Evolutionary conservation across 2,329 filamentous ascomycete species (phyloP).

Genomic region (Cadophora luteo-olivacea): DNA sequence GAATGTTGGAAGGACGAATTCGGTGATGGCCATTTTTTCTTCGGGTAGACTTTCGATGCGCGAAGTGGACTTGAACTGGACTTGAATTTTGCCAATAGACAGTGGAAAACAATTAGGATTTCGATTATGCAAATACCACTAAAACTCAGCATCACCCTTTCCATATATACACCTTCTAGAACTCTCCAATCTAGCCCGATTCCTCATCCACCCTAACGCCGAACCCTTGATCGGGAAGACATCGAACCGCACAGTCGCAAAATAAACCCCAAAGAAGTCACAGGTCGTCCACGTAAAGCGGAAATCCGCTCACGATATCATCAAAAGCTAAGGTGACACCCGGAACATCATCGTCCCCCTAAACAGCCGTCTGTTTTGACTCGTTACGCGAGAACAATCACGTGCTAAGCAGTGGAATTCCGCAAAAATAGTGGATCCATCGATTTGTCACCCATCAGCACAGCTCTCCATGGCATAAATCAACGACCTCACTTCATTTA

Average conservation of each 20-base stretch:
- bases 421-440: constrained; percentile 14
- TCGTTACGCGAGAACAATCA: background rate
- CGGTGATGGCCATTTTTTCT: constrained; percentile 24
- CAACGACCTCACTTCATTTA: background rate
- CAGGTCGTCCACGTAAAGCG: background rate
- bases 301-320: background rate
- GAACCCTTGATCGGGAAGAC: background rate
- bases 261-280: background rate
- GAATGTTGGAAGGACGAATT: constrained; percentile 18
- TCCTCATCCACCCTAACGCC: background rate
- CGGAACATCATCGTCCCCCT: no score
- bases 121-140: no score
- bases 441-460: background rate
- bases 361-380: background rate
- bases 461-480: background rate
- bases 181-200: background rate
- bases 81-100: no score
- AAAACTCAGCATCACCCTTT: no score
- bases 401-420: constrained; percentile 20
- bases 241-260: background rate
- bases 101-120: no score
- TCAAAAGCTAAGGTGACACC: background rate
- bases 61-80: no score
- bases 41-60: no score
- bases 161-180: no score